Conservation (phyloP, 1,284 basidiomycete species). For the Leccinum angustisporum region DNA sequence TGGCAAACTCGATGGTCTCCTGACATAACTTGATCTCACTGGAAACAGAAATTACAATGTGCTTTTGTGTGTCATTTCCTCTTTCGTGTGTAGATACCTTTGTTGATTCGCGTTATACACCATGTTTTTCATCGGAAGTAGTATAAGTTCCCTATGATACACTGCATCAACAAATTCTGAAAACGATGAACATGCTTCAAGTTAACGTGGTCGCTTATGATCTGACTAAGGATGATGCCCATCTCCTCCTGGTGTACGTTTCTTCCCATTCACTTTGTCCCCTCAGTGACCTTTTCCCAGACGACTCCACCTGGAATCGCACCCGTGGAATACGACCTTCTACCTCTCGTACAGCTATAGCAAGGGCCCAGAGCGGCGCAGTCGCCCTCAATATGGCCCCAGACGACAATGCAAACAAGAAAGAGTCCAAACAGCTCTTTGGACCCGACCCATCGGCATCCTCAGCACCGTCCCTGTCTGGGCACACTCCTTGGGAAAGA, state of each 20-base stretch:
- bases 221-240: slow-evolving; percentile 22
- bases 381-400: slow-evolving; percentile 42
- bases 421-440: slow-evolving; percentile 56
- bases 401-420: slow-evolving; percentile 15
- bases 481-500: slow-evolving; percentile 39
- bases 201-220: too few relatives aligned
- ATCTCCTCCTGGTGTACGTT: slow-evolving; percentile 38
- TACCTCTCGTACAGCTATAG: slow-evolving; percentile 48
- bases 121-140: too few relatives aligned
- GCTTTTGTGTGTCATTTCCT: too few relatives aligned
- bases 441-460: slow-evolving; percentile 63
- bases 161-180: too few relatives aligned
- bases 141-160: too few relatives aligned
- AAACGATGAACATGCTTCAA: too few relatives aligned
- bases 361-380: slow-evolving; percentile 42
- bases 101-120: too few relatives aligned
- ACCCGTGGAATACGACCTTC: slow-evolving; percentile 49
- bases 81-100: too few relatives aligned
- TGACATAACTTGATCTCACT: too few relatives aligned
- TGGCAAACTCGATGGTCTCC: too few relatives aligned
- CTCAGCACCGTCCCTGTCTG: slow-evolving; percentile 44
- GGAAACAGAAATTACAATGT: too few relatives aligned
- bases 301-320: slow-evolving; percentile 53
- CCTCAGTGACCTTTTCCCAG: slow-evolving; percentile 29
- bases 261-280: neutral